Evolutionary conservation across 208 protist species (phyloP).

Genomic region (Phytomonas sp.): DNA sequence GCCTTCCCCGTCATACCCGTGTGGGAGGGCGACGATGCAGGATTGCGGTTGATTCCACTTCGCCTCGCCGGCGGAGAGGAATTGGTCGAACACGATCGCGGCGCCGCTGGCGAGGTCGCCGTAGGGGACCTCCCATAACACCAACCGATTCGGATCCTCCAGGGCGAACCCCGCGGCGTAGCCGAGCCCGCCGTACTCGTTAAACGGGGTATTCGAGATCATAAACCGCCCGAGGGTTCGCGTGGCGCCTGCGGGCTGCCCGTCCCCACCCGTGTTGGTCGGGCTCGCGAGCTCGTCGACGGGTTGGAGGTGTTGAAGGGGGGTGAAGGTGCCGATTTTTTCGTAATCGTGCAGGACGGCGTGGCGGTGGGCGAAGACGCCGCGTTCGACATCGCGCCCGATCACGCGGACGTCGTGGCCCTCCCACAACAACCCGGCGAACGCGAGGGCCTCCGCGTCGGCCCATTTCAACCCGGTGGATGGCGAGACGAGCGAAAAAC

Average conservation of each 20-base stretch:
- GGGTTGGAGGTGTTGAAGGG: conserved; percentile 60
- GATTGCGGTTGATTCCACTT: conserved; percentile 97
- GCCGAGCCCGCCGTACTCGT: conserved; percentile 96
- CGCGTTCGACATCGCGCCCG: conserved; percentile 95
- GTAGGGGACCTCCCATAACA: conserved; percentile 99
- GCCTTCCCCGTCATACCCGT: conserved; percentile 97
- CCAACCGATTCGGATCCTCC: conserved; percentile 91
- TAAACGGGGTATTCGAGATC: conserved; percentile 92
- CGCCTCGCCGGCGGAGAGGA: conserved; percentile 89
- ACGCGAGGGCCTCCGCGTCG: conserved; percentile 93
- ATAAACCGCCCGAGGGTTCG: conserved; percentile 83
- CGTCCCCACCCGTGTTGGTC: not conserved
- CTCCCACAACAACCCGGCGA: conserved; percentile 92
- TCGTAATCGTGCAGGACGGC: conserved; percentile 93
- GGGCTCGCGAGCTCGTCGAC: not conserved
- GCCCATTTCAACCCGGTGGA: conserved; percentile 91
- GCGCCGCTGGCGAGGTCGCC: conserved; percentile 98
- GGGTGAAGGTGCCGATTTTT: conserved; percentile 57
- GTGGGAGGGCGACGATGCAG: conserved; percentile 95
- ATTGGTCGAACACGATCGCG: conserved; percentile 98
- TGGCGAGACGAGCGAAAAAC: conserved; percentile 59
- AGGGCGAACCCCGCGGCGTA: conserved; percentile 95
- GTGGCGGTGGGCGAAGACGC: conserved; percentile 97
- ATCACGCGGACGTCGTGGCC: conserved; percentile 91
- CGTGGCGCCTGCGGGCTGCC: no score